phyloP scores from a whole-genome alignment of 2,329 filamentous ascomycete species.

The Venturia effusa region DNA sequence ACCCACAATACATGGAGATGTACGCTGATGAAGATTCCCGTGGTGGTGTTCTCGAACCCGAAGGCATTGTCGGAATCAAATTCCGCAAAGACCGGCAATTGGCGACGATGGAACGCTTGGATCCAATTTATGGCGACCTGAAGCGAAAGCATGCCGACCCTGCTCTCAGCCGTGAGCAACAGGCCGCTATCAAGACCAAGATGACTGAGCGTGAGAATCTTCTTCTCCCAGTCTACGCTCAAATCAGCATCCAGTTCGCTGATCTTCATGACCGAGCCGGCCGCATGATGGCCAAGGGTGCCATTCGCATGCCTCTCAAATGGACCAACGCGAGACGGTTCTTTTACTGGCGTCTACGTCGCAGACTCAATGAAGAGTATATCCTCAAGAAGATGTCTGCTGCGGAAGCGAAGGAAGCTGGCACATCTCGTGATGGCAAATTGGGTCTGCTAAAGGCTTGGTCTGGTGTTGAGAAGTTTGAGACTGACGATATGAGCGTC shows the following conservation, averaged over 20 bases:
- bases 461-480: conserved; percentile 68
- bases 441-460: conserved; percentile 71
- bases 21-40: conserved; percentile 92
- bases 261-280: conserved; percentile 94
- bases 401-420: conserved; percentile 33
- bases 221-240: conserved; percentile 82
- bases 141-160: conserved; percentile 64
- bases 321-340: conserved; percentile 88
- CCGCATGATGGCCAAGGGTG: conserved; percentile 96
- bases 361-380: conserved; percentile 93
- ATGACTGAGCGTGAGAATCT: conserved; percentile 78
- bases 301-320: conserved; percentile 71
- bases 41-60: conserved; percentile 93
- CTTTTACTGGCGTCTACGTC: conserved; percentile 99
- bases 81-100: conserved; percentile 96
- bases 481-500: conserved; percentile 69
- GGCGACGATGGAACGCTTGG: conserved; percentile 91
- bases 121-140: conserved; percentile 70
- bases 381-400: conserved; percentile 77
- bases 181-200: conserved; percentile 69
- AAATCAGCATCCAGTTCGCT: conserved; percentile 94
- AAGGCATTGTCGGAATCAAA: conserved; percentile 98
- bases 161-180: conserved; percentile 60
- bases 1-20: conserved; percentile 96
- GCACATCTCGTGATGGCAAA: conserved; percentile 49